These are phyloP conservation scores for Margaritispora aquatica DNA, from an alignment of 495 filamentous ascomycete species.

Conservation along the genomic window DNA sequence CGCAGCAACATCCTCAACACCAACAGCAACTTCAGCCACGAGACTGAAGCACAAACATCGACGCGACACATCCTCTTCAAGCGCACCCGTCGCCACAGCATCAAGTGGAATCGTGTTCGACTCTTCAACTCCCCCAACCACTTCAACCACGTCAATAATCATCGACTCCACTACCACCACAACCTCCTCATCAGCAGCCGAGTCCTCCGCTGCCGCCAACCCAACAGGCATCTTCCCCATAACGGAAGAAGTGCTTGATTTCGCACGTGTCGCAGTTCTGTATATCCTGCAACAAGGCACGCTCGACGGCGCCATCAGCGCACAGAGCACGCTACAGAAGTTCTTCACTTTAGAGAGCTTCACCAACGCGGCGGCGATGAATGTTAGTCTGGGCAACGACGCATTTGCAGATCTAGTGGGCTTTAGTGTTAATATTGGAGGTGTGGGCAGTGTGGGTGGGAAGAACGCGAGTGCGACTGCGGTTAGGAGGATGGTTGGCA, in stretches of 20 bases:
- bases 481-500: neutral
- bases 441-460: constrained; percentile 6
- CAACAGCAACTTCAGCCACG: neutral
- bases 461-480: neutral
- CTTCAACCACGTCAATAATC: constrained; percentile 18
- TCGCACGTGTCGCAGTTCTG: constrained; percentile 58
- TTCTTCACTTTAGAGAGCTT: constrained; percentile 33
- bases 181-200: constrained; percentile 11
- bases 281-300: constrained; percentile 52
- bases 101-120: constrained; percentile 24
- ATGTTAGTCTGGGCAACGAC: constrained; percentile 31
- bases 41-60: neutral
- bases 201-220: constrained; percentile 14
- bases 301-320: constrained; percentile 45
- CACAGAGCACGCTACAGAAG: constrained; percentile 49
- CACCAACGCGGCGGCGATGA: constrained; percentile 27
- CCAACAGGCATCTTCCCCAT: constrained; percentile 29
- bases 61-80: constrained; percentile 2
- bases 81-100: constrained; percentile 15
- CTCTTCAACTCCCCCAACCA: constrained; percentile 22
- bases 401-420: constrained; percentile 41
- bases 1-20: constrained; percentile 1
- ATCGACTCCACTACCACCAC: constrained; percentile 19
- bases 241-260: constrained; percentile 52
- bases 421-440: constrained; percentile 33